Evolutionary conservation across 2,329 filamentous ascomycete species (phyloP).

Genomic region (Xylogone sp.): DNA sequence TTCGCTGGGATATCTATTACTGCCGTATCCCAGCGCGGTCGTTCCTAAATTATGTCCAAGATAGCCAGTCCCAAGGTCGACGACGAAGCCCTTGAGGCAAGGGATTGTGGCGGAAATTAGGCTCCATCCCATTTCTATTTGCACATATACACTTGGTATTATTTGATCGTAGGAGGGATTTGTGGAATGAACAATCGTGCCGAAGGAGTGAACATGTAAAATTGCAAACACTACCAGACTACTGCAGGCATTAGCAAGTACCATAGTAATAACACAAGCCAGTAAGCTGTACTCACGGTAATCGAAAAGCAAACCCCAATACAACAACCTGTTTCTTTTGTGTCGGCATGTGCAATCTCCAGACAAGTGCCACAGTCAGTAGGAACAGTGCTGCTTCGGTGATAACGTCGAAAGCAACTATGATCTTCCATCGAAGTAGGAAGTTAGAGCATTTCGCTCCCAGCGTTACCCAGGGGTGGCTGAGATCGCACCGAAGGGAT

Average conservation of each 20-base stretch:
- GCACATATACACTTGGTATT: conserved; percentile 31
- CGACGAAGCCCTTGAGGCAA: conserved; percentile 40
- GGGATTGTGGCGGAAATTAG: conserved; percentile 40
- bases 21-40: background rate
- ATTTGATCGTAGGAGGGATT: conserved; percentile 35
- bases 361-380: conserved; percentile 33
- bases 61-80: conserved; percentile 12
- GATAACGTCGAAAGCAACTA: conserved; percentile 35
- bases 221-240: conserved; percentile 34
- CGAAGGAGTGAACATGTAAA: conserved; percentile 34
- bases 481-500: conserved; percentile 35
- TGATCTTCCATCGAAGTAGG: conserved; percentile 31
- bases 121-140: conserved; percentile 37
- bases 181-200: conserved; percentile 16
- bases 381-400: conserved; percentile 34
- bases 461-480: conserved; percentile 29
- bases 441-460: background rate
- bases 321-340: conserved; percentile 35
- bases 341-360: conserved; percentile 32
- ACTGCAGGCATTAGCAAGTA: background rate
- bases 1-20: background rate
- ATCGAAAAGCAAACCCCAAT: conserved; percentile 36
- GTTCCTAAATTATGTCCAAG: background rate
- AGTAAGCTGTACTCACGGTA: conserved; percentile 32
- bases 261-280: background rate